Base-by-base conservation (phyloP, 208 protist genomes). In the Endotrypanum monterogeii region DNA sequence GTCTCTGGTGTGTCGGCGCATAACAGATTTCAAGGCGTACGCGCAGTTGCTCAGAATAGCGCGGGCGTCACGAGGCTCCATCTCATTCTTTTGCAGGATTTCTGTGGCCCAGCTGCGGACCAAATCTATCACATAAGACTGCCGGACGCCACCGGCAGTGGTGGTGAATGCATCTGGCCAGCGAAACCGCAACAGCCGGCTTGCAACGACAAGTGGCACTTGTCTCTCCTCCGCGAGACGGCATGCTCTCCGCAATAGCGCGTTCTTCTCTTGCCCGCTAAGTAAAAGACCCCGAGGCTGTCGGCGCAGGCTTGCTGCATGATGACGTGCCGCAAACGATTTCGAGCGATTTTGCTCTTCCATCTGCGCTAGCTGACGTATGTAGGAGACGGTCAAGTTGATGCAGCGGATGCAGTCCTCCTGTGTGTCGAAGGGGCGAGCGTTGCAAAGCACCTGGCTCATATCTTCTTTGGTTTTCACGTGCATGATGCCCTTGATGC, bases 81-180 rank as follows among this genome's bases (percentile, higher is more conserved):
- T 32, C 39, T 16, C 66, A 0, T 66, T 68, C 48, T 75, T 67
- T 39, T 67, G 39, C 11, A 94, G 65, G 32, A 70, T 70, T 23
- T 83, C 82, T 14, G 83, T 46, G n/a, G 85, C 70, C 90, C 90
- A 94, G 35, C 72, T 81, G 12, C 39, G 67, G 20, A 90, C 16
- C 44, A 72, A 73, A 25, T 82, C 62, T 7, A 48, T 54, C 5
- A 92, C n/a, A 67, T 89, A 91, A 18, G 67, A 71, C 62, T 91
- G 83, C 18, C 68, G 73, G 18, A 28, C 66, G 8, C 79, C 74
- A 9, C 70, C 20, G 46, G 72, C 48, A 55, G 82, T 68, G 20
- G 18, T n/a, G 74, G 73, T 71, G 66, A 92, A 65, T 20, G 32
- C 52, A 2, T 54, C 51, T 1, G 87, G 79, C 90, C 90, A 94